Conservation (phyloP, 1,284 basidiomycete species). For the Ustilago curta region DNA sequence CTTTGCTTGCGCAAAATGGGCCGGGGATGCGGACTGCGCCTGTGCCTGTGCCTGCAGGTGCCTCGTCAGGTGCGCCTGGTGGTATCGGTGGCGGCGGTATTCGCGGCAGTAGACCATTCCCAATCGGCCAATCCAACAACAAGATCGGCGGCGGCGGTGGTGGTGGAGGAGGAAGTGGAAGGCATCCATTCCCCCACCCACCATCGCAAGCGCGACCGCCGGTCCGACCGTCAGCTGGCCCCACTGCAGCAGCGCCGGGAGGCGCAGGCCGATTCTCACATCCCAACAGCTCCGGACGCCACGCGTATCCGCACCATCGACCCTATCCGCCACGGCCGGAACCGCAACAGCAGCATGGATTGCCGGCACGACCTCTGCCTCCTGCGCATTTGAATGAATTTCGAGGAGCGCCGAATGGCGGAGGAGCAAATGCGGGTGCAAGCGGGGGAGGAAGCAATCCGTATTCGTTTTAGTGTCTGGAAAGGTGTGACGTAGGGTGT, state of each 20-base stretch:
- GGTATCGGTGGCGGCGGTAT: no score
- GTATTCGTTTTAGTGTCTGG: constrained; percentile 1
- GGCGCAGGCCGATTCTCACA: constrained; percentile 8
- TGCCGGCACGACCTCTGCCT: not conserved
- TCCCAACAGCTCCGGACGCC: constrained; percentile 1
- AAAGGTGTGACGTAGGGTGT: no score
- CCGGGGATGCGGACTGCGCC: not conserved
- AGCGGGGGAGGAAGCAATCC: not conserved
- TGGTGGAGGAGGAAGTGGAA: not conserved
- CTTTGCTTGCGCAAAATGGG: not conserved
- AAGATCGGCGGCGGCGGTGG: not conserved
- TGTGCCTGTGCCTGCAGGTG: not conserved
- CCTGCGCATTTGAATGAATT: not conserved
- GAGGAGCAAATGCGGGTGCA: not conserved
- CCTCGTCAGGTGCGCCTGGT: no score
- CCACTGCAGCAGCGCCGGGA: not conserved
- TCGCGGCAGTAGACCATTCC: not conserved
- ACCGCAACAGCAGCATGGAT: not conserved
- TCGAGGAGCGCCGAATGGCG: not conserved
- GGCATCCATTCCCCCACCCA: constrained; percentile 12
- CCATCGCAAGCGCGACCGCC: constrained; percentile 1
- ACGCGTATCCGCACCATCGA: not conserved
- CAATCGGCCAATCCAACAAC: not conserved
- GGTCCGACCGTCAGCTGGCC: no score
- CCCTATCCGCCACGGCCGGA: constrained; percentile 2